phyloP scores from a whole-genome alignment of 495 filamentous ascomycete genomes.

The Tuber indicum region DNA sequence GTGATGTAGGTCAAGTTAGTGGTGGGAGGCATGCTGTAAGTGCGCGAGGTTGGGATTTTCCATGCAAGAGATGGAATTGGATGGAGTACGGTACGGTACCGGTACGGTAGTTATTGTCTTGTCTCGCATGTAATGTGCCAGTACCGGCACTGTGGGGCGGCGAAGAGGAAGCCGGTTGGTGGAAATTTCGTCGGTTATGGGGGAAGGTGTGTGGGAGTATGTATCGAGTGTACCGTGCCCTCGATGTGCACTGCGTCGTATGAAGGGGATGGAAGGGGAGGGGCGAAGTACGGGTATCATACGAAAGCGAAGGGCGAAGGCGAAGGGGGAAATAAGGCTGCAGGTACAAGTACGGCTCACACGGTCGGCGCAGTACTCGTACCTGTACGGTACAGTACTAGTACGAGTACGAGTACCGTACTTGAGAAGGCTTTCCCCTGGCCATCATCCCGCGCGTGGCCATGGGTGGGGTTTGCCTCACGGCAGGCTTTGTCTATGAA shows the following conservation, averaged over 20 bases:
- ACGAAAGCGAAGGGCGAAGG: background rate
- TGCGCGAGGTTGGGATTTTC: background rate
- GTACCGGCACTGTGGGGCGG: background rate
- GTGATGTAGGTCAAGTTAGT: background rate
- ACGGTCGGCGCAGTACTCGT: background rate
- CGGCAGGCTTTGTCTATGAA: background rate
- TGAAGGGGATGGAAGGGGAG: background rate
- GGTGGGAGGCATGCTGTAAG: background rate
- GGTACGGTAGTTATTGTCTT: background rate
- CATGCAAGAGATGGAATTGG: background rate
- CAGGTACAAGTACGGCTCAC: background rate
- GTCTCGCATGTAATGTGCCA: background rate
- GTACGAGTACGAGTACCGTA: background rate
- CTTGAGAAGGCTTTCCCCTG: background rate
- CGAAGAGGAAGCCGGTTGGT: background rate
- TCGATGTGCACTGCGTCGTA: background rate
- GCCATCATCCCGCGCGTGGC: background rate
- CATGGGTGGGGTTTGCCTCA: background rate
- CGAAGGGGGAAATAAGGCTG: background rate
- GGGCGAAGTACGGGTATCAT: too few relatives aligned
- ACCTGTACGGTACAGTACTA: too few relatives aligned
- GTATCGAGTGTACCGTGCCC: background rate
- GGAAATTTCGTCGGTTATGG: background rate
- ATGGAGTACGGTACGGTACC: background rate
- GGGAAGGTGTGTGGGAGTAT: background rate